Evolutionary conservation across 495 filamentous ascomycete species (phyloP).

Genomic region (Tuber calosporum): DNA sequence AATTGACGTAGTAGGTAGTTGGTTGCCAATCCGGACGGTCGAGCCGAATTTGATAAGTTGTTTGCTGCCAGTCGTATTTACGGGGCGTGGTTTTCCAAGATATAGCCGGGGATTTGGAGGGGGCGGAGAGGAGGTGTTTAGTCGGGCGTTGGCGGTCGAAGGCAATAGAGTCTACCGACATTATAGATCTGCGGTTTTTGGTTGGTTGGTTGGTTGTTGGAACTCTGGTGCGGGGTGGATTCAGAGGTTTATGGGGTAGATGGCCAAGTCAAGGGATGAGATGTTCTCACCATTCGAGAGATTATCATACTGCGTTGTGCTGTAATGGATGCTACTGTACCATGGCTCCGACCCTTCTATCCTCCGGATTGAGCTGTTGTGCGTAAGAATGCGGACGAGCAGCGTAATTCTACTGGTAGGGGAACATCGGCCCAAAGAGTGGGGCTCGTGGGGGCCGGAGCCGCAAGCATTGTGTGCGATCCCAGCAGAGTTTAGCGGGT

Average conservation of each 20-base stretch:
- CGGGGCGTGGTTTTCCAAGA: neutral
- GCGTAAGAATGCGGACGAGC: neutral
- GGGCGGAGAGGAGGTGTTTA: neutral
- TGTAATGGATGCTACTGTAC: neutral
- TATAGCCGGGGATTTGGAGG: neutral
- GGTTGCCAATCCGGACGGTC: neutral
- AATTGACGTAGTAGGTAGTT: neutral
- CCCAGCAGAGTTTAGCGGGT: neutral
- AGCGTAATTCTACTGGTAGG: neutral
- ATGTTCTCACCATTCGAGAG: neutral
- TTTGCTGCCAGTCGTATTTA: neutral
- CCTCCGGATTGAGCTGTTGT: neutral
- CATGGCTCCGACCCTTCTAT: neutral
- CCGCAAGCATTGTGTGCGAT: neutral
- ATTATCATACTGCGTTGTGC: neutral
- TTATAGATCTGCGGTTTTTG: neutral
- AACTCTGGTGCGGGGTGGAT: neutral
- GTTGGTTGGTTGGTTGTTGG: neutral
- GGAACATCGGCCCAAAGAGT: neutral
- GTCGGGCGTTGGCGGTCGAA: neutral
- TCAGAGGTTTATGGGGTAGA: neutral
- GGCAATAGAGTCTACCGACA: neutral
- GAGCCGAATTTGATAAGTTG: neutral
- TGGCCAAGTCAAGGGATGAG: neutral
- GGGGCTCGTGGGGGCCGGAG: neutral